Base-by-base conservation (phyloP, 306 rosid genomes). In the Malus sylvestris region DNA sequence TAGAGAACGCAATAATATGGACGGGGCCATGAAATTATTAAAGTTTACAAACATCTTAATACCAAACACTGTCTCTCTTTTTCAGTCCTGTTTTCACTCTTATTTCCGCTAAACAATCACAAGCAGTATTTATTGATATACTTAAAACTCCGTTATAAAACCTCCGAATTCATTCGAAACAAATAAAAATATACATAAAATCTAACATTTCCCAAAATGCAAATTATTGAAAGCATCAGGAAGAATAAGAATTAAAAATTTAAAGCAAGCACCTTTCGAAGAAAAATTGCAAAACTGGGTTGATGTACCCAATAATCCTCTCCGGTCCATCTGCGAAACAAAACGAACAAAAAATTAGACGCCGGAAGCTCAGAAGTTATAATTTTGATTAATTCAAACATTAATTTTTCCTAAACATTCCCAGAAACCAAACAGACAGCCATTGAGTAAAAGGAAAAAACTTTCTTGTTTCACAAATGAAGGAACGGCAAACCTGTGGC, bases 191-290 rank as follows among this genome's bases (percentile, higher is more conserved):
- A 10, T 61, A 70, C 6, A 27, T 51, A 51, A 35, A 76, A 65
- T 2, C 7, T 7, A 19, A n/a, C 32, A 42, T n/a, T 33, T 38
- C 46, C 33, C 14, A 19, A 29, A n/a, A n/a, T 51, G 53, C 14
- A 78, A 67, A 22, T 40, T 44, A 67, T 19, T 29, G 14, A 30
- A 59, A 3, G 23, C 52, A 62, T n/a, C 32, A 23, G n/a, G 65
- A 29, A 61, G 11, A 44, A 68, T 61, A 9, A 62, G 20, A 74
- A 9, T 58, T n/a, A 7, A 84, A 19, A 61, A 70, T 6, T 57
- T 74, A 40, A 46, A 75, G 68, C 68, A 90, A 76, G 67, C 68
- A 92, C 96, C 98, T 95, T 85, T 89, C 44, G 91, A 59, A 25
- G 97, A 85, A 81, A 87, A 89, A 82, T 29, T 81, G 66, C 86